These are phyloP conservation scores for Teratosphaeria nubilosa DNA, from an alignment of 2,329 filamentous ascomycete genomes.

Conservation along the genomic window DNA sequence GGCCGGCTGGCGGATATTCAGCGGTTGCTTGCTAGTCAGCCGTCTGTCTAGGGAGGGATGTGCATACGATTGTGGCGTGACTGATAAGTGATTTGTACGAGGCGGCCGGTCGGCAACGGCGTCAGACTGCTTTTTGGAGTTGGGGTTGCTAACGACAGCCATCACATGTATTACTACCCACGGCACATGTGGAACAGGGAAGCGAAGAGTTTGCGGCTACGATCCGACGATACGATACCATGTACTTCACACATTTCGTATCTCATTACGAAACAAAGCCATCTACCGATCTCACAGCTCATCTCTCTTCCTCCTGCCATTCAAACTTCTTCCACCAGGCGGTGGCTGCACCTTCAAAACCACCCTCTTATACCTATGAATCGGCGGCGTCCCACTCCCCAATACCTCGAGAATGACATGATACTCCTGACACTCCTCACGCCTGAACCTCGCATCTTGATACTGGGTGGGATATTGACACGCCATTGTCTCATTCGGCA, in stretches of 20 bases:
- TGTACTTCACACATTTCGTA: neutral
- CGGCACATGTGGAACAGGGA: neutral
- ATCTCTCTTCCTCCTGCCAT: neutral
- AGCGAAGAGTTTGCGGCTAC: neutral
- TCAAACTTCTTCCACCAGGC: too few species aligned
- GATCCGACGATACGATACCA: neutral
- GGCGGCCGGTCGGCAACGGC: neutral
- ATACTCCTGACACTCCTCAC: neutral
- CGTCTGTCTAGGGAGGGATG: neutral
- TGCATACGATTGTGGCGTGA: neutral
- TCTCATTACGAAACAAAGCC: neutral
- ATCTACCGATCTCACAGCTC: neutral
- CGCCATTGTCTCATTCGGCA: neutral
- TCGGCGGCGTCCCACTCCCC: neutral
- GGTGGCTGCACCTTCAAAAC: neutral
- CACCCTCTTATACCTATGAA: neutral
- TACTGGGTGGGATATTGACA: neutral
- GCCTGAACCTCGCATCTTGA: neutral
- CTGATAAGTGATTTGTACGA: neutral
- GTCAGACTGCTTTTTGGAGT: neutral
- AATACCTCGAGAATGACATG: neutral
- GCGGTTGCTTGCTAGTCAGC: constrained; percentile 26
- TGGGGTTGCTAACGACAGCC: neutral
- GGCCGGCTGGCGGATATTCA: constrained; percentile 34
- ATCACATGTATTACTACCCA: neutral